Conservation (phyloP, 2,329 filamentous ascomycete genomes). For the Talaromyces funiculosus region DNA sequence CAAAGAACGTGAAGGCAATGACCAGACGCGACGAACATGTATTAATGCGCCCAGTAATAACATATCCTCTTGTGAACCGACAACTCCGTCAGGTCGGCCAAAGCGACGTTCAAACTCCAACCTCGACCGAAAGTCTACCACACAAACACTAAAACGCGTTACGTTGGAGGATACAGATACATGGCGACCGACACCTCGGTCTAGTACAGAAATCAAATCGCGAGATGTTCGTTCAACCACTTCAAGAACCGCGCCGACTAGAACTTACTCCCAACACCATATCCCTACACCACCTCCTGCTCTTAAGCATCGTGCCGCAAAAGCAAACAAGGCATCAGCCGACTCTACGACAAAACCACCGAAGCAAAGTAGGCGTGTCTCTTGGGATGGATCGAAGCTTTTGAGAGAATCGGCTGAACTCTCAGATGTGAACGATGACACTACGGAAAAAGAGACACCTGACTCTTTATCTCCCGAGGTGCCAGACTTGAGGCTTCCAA, state of each 20-base stretch:
- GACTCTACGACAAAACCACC: conserved; percentile 23
- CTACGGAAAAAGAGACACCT: conserved; percentile 9
- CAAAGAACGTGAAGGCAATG: background rate
- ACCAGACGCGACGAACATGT: background rate
- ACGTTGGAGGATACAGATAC: conserved; percentile 35
- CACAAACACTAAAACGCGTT: conserved; percentile 36
- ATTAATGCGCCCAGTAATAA: conserved; percentile 11
- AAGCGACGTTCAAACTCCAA: conserved; percentile 24
- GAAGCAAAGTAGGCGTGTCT: conserved; percentile 26
- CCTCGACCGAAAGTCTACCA: conserved; percentile 34
- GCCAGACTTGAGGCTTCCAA: conserved; percentile 16
- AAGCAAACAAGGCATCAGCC: conserved; percentile 22
- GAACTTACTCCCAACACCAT: conserved; percentile 11
- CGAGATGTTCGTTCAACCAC: conserved; percentile 26
- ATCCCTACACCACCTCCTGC: conserved; percentile 36
- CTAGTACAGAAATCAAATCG: conserved; percentile 28
- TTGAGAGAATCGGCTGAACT: conserved; percentile 24
- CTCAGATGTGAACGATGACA: conserved; percentile 9
- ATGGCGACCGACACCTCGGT: conserved; percentile 29
- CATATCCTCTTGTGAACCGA: conserved; percentile 17
- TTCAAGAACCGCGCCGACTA: conserved; percentile 19
- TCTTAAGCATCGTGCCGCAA: conserved; percentile 37
- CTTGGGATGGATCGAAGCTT: conserved; percentile 35
- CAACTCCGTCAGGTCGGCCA: conserved; percentile 27
- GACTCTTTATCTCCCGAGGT: conserved; percentile 20